Percentiles rank a stretch among this genome's conserved stretches.
phyloP scores from a whole-genome alignment of 768 basidiomycete species.

The Auricularia cornea region DNA sequence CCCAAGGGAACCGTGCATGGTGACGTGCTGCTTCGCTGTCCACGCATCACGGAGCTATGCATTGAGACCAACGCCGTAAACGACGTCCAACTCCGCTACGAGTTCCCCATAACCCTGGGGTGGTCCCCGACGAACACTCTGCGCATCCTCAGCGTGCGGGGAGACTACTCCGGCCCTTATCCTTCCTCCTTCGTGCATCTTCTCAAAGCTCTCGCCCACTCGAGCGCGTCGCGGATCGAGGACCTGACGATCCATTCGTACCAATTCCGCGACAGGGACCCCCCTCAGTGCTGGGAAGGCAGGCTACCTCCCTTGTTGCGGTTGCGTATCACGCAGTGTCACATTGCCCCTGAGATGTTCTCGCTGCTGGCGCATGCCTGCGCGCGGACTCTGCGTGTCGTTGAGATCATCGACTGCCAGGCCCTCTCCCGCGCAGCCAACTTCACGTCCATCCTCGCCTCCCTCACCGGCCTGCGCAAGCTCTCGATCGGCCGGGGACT shows the following conservation, averaged over 20 bases:
- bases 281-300: neutral
- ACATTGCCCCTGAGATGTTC: neutral
- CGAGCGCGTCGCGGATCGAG: neutral
- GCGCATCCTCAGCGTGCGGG: neutral
- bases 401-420: conserved; percentile 2
- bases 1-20: neutral
- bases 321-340: neutral
- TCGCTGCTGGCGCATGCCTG: neutral
- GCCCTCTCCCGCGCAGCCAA: neutral
- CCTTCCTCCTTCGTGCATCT: neutral
- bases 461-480: neutral
- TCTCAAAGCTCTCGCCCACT: neutral
- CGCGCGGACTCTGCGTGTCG: neutral
- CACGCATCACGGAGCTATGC: neutral
- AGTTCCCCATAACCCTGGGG: neutral
- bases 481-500: conserved; percentile 1
- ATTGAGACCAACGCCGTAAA: neutral
- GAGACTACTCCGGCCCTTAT: neutral
- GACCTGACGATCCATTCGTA: neutral
- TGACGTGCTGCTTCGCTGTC: neutral
- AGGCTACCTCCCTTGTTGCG: neutral
- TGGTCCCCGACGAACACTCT: neutral
- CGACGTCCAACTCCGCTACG: neutral
- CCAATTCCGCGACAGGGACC: neutral
- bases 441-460: neutral